phyloP scores from a whole-genome alignment of 2,329 filamentous ascomycete genomes.

The Penicillium sclerotigenum region DNA sequence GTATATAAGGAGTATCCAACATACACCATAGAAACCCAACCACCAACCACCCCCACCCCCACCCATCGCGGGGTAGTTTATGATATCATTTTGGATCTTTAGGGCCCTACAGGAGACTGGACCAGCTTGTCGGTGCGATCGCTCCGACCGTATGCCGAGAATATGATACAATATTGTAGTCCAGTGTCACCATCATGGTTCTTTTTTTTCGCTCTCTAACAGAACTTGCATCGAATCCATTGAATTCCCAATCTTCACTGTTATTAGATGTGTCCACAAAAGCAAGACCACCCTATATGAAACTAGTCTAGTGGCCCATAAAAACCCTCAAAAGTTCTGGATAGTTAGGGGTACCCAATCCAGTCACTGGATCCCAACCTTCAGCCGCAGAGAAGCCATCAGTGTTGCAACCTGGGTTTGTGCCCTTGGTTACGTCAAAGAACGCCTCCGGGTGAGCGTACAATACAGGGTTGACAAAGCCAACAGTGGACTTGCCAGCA shows the following conservation, averaged over 20 bases:
- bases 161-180: neutral
- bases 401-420: slow-evolving; percentile 31
- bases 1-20: no score
- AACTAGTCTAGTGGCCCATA: slow-evolving; percentile 18
- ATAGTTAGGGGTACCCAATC: slow-evolving; percentile 36
- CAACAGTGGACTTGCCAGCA: slow-evolving; percentile 49
- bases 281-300: neutral
- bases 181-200: neutral
- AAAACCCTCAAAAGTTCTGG: slow-evolving; percentile 33
- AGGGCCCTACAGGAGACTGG: no score
- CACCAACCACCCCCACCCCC: neutral
- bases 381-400: slow-evolving; percentile 26
- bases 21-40: no score
- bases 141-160: neutral
- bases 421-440: slow-evolving; percentile 32
- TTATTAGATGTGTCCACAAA: neutral
- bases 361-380: slow-evolving; percentile 37
- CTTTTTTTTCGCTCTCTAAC: neutral
- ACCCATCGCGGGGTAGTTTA: neutral
- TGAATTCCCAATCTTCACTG: neutral
- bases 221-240: neutral
- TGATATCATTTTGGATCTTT: neutral
- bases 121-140: neutral
- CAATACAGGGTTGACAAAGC: slow-evolving; percentile 52
- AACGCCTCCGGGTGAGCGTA: slow-evolving; percentile 33